Evolutionary conservation across 2,329 filamentous ascomycete species (phyloP).

Genomic region (Pseudogymnoascus sp.): DNA sequence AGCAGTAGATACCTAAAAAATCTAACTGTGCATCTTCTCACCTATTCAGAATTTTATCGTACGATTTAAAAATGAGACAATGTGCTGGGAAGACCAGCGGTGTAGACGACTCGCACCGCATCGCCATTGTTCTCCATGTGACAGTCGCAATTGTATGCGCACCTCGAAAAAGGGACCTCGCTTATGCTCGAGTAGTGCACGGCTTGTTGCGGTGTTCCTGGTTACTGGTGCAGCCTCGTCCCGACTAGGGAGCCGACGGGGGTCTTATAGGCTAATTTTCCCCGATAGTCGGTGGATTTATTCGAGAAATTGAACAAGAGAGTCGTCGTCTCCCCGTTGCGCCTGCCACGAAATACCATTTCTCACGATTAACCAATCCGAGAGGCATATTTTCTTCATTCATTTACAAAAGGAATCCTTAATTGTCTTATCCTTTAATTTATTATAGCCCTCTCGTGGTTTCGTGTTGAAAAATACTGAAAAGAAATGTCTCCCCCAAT

Average conservation of each 20-base stretch:
- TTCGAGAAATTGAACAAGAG: constrained; percentile 5
- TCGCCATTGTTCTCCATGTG: background rate
- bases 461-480: background rate
- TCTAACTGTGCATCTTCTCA: constrained; percentile 4
- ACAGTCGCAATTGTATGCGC: background rate
- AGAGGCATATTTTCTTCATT: background rate
- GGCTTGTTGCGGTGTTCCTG: constrained; percentile 1
- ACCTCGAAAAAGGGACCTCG: constrained; percentile 4
- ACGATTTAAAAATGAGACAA: background rate
- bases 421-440: constrained; percentile 6
- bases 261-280: background rate
- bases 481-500: constrained; percentile 13
- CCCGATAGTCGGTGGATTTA: constrained; percentile 7
- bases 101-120: background rate
- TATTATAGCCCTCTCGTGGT: background rate
- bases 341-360: background rate
- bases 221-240: constrained; percentile 4
- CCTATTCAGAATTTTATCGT: background rate
- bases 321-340: background rate
- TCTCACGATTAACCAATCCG: background rate
- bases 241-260: background rate
- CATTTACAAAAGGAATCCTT: background rate
- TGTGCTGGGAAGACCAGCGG: background rate
- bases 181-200: background rate
- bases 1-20: background rate